phyloP scores from a whole-genome alignment of 2,329 filamentous ascomycete species.

The Arthrobotrys pseudoclavata region DNA sequence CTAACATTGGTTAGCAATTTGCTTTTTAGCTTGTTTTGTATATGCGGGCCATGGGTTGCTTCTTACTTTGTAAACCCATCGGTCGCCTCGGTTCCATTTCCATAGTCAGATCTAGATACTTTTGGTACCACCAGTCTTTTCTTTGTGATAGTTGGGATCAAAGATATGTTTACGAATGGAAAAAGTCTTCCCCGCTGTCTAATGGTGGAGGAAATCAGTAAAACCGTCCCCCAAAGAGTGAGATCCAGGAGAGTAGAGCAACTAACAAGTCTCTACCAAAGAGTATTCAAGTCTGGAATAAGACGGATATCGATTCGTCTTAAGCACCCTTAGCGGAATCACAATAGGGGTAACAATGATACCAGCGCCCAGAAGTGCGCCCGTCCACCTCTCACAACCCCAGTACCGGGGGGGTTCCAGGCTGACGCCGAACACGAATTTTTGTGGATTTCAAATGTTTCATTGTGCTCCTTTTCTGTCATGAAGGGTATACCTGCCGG shows the following conservation, averaged over 20 bases:
- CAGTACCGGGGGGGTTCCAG: constrained; percentile 19
- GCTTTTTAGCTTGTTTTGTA: background rate
- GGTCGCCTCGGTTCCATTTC: constrained; percentile 48
- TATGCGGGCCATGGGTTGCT: background rate
- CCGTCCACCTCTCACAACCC: constrained; percentile 21
- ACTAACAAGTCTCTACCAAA: constrained; percentile 25
- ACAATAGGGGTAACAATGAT: constrained; percentile 15
- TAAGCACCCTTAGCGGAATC: constrained; percentile 10
- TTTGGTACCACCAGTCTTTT: background rate
- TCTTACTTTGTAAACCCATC: constrained; percentile 45
- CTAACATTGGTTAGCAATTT: constrained; percentile 1
- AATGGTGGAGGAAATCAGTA: background rate
- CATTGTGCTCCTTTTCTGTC: constrained; percentile 35
- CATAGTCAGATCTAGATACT: constrained; percentile 22
- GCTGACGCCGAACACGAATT: background rate
- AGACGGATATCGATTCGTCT: constrained; percentile 22
- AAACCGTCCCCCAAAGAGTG: background rate
- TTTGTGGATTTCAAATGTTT: background rate
- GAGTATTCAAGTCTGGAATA: constrained; percentile 28
- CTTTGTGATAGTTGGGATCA: background rate
- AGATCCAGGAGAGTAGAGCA: background rate
- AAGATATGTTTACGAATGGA: background rate
- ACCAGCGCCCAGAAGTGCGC: constrained; percentile 6
- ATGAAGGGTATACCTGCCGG: constrained; percentile 24
- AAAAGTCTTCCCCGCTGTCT: constrained; percentile 18